These are phyloP conservation scores for Solanum gracilifrons DNA, from an alignment of 257 asterid species.

Conservation along the genomic window DNA sequence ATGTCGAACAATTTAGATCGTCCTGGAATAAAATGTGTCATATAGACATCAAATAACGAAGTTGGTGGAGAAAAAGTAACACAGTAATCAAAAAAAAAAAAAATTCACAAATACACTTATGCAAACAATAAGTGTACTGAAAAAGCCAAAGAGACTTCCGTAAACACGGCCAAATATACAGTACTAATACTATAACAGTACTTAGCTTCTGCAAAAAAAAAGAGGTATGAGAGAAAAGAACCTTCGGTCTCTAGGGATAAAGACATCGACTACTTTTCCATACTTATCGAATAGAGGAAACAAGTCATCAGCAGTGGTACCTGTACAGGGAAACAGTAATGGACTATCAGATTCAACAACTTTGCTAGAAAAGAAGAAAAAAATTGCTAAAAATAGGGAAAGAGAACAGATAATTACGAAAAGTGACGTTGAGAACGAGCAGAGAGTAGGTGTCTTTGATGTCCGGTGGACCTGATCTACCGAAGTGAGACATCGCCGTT, in stretches of 20 bases:
- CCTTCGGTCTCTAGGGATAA: constrained; percentile 85
- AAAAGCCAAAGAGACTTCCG: neutral
- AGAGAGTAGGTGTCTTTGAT: constrained; percentile 48
- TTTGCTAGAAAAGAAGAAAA: neutral
- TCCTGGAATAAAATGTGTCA: neutral
- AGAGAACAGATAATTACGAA: constrained; percentile 19
- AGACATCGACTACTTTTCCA: constrained; percentile 78
- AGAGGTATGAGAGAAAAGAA: neutral
- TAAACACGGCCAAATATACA: neutral
- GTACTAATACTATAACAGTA: neutral
- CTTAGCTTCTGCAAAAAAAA: neutral
- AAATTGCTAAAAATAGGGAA: no score
- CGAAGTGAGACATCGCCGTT: constrained; percentile 45
- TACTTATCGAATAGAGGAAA: constrained; percentile 71
- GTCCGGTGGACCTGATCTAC: constrained; percentile 53
- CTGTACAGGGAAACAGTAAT: constrained; percentile 17
- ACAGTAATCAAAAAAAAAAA: neutral
- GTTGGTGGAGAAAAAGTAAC: neutral
- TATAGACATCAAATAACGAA: neutral
- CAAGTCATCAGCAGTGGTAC: constrained; percentile 77
- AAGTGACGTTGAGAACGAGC: constrained; percentile 53
- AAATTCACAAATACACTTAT: neutral
- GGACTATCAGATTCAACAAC: neutral
- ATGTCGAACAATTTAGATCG: neutral
- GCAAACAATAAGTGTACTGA: neutral